Conservation (phyloP, 768 basidiomycete species). For the Epithele typhae region DNA sequence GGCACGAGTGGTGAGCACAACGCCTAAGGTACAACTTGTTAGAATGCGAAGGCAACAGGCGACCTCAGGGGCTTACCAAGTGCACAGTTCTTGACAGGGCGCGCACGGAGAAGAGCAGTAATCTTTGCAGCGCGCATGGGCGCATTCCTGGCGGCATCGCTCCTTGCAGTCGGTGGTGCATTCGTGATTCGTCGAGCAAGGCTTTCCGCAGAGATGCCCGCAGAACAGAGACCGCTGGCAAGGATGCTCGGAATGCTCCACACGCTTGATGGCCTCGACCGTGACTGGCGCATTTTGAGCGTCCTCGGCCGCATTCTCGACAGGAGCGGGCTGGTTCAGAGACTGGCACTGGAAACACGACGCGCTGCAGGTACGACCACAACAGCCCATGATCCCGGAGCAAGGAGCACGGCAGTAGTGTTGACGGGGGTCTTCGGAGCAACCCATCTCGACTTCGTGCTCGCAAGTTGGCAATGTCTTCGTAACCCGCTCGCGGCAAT, state of each 20-base stretch:
- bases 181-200: slow-evolving; percentile 47
- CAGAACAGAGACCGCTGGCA: slow-evolving; percentile 54
- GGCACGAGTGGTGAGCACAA: slow-evolving; percentile 52
- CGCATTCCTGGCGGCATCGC: slow-evolving; percentile 50
- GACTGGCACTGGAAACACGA: slow-evolving; percentile 47
- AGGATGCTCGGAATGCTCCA: slow-evolving; percentile 33
- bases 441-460: slow-evolving; percentile 44
- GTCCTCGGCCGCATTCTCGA: neutral
- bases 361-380: slow-evolving; percentile 45
- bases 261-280: neutral
- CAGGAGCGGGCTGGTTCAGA: slow-evolving; percentile 8
- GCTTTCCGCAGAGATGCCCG: slow-evolving; percentile 45
- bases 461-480: slow-evolving; percentile 51
- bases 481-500: slow-evolving; percentile 38
- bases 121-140: slow-evolving; percentile 44
- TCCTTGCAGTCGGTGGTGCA: slow-evolving; percentile 44
- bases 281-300: neutral
- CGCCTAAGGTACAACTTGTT: slow-evolving; percentile 30
- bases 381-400: slow-evolving; percentile 44
- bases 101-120: slow-evolving; percentile 52
- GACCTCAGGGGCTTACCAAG: slow-evolving; percentile 35
- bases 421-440: slow-evolving; percentile 38
- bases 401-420: slow-evolving; percentile 41
- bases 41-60: neutral
- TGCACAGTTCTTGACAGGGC: slow-evolving; percentile 59